Base-by-base conservation (phyloP, 768 basidiomycete genomes). In the Terana coerulea region DNA sequence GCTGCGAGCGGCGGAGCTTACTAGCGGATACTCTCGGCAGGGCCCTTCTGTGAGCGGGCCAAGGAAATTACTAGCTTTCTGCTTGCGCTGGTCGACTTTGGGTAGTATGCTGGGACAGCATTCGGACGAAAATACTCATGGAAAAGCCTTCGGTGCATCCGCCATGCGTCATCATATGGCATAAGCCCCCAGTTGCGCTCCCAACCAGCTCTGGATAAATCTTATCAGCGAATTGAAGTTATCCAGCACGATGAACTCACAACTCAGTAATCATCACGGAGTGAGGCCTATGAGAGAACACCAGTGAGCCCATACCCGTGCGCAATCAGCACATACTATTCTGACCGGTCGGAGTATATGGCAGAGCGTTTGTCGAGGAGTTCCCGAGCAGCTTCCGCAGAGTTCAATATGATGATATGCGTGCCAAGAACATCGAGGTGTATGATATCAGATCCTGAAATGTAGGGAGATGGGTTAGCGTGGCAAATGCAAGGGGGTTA, bases 271-370 rank as follows among this genome's bases (percentile, higher is more conserved):
- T 10, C 9, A 19, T 29, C 21, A 31, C 5, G 21, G 21, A 22
- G 5, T 8, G 24, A 34, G 22, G 30, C 12, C 8, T 26, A 4
- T 35, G 30, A 4, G 2, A 37, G 11, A 33, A 43, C 24, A 11
- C 9, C 5, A 36, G 17, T 2, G 5, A 28, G 19, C 25, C 5
- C 41, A 35, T 43, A 52, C n/a, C 8, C 8, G 39, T 14, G 9
- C 9, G 4, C 48, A 29, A n/a, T 22, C 15, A n/a, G 25, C 24
- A n/a, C n/a, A n/a, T n/a, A n/a, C n/a, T n/a, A n/a, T n/a, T n/a
- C n/a, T 5, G 64, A 65, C 14, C 66, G 30, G 45, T 63, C 62
- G 3, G 65, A 66, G 40, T 64, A 67, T 26, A 57, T 61, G 11
- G 54, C 49, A 37, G 63, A 59, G 12, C 61, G 56, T 59, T 62